Conservation (phyloP, 2,329 filamentous ascomycete genomes). For the Magnaporthiopsis poae region DNA sequence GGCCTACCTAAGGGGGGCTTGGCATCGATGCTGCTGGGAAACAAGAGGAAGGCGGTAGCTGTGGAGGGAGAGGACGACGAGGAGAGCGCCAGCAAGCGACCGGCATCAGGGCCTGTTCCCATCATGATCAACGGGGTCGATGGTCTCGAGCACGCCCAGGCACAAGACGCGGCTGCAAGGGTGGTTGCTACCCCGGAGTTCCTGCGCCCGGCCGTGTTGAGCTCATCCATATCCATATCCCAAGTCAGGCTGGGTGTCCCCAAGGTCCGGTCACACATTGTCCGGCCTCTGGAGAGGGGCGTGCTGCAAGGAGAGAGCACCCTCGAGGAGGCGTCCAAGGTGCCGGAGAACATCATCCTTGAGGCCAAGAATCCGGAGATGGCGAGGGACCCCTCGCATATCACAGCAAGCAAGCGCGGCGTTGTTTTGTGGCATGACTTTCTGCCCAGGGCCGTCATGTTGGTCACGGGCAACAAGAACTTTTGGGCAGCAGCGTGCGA, state of each 20-base stretch:
- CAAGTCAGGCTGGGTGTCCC: slow-evolving; percentile 82
- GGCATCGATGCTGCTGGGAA: slow-evolving; percentile 75
- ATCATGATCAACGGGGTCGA: slow-evolving; percentile 69
- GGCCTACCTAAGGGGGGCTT: slow-evolving; percentile 84
- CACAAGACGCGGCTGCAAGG: slow-evolving; percentile 49
- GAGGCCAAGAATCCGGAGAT: slow-evolving; percentile 78
- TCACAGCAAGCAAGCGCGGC: slow-evolving; percentile 72
- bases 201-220: slow-evolving; percentile 77
- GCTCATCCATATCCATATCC: slow-evolving; percentile 68
- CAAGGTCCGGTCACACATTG: slow-evolving; percentile 70
- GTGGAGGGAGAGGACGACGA: slow-evolving; percentile 66
- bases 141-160: slow-evolving; percentile 66
- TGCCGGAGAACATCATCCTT: slow-evolving; percentile 63
- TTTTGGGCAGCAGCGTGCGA: slow-evolving; percentile 93
- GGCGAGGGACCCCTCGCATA: slow-evolving; percentile 70
- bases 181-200: slow-evolving; percentile 68
- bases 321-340: slow-evolving; percentile 51
- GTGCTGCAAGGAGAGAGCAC: slow-evolving; percentile 42
- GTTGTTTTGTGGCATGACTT: slow-evolving; percentile 88
- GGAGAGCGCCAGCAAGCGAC: slow-evolving; percentile 37
- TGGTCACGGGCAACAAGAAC: slow-evolving; percentile 78
- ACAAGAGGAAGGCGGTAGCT: slow-evolving; percentile 73
- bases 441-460: slow-evolving; percentile 72
- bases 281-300: slow-evolving; percentile 67
- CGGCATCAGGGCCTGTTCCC: slow-evolving; percentile 42